A percentile compares a stretch with the other conserved stretches of the same genome.
phyloP scores from a whole-genome alignment of 2,329 filamentous ascomycete genomes.

The Fusarium gaditjirri region DNA sequence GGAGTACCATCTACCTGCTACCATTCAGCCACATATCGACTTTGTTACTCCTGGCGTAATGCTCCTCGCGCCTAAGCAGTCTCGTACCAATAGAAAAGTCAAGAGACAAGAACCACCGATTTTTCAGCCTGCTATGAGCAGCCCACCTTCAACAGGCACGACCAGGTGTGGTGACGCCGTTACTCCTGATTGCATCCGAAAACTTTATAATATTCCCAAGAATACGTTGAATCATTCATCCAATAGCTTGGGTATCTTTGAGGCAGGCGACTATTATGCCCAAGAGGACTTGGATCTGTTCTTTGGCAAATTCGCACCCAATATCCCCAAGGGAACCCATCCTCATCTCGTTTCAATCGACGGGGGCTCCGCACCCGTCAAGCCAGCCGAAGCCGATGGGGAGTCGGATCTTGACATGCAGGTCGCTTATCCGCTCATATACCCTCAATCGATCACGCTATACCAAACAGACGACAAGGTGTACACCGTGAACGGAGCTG shows the following conservation, averaged over 20 bases:
- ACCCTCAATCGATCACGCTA: background rate
- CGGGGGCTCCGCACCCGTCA: background rate
- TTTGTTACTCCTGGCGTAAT: background rate
- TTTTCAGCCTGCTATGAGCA: background rate
- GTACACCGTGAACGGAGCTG: background rate
- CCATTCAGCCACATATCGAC: background rate
- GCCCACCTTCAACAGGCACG: background rate
- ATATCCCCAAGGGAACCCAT: background rate
- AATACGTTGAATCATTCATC: background rate
- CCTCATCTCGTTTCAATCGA: background rate
- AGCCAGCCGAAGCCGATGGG: background rate
- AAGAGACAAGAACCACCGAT: background rate
- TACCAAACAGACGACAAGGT: background rate
- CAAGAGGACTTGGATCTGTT: background rate
- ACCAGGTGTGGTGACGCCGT: background rate
- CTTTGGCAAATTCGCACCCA: background rate
- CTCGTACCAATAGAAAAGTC: background rate
- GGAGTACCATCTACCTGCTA: background rate
- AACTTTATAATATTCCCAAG: background rate
- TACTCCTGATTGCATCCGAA: background rate
- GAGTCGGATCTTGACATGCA: background rate
- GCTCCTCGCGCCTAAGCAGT: background rate
- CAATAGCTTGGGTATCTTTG: background rate
- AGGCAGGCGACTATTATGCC: background rate
- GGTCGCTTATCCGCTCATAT: background rate